phyloP scores from a whole-genome alignment of 345 rosid species.

The Boechera stricta region DNA sequence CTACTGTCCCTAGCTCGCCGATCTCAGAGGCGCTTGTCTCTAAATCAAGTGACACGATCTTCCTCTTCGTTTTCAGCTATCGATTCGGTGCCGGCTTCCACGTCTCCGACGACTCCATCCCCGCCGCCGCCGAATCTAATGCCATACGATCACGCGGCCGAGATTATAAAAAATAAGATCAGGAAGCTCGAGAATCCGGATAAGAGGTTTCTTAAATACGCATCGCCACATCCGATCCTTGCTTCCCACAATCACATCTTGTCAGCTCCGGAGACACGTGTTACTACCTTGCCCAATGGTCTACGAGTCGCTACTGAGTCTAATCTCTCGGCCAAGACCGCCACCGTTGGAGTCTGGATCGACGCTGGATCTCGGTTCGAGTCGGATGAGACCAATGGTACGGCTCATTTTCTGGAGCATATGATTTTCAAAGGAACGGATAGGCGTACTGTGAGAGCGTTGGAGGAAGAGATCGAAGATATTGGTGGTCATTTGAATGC shows the following conservation, averaged over 20 bases:
- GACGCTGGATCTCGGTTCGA: constrained; percentile 97
- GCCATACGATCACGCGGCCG: constrained; percentile 83
- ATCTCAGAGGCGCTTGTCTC: constrained; percentile 50
- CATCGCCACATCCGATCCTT: constrained; percentile 77
- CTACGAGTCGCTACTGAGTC: constrained; percentile 96
- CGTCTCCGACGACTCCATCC: constrained; percentile 42
- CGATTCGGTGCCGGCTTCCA: constrained; percentile 37
- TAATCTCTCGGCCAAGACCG: constrained; percentile 67
- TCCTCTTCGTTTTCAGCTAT: constrained; percentile 55
- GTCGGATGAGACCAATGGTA: constrained; percentile 84
- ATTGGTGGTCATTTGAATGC: constrained; percentile 98
- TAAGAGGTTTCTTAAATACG: constrained; percentile 88
- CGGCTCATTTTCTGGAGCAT: constrained; percentile 96
- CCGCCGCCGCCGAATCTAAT: constrained; percentile 70
- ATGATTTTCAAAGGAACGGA: constrained; percentile 97
- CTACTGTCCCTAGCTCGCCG: constrained; percentile 65
- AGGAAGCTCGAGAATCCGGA: constrained; percentile 79
- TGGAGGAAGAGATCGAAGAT: constrained; percentile 95
- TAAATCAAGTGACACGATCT: constrained; percentile 49
- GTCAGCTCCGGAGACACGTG: constrained; percentile 83
- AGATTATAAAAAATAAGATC: constrained; percentile 63
- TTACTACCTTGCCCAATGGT: constrained; percentile 90
- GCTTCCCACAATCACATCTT: constrained; percentile 78
- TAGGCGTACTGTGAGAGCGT: constrained; percentile 57
- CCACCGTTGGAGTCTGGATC: constrained; percentile 98